Percentiles rank a stretch among this genome's conserved stretches.
phyloP scores from a whole-genome alignment of 129 eudicot species.

The Glebionis coronaria region DNA sequence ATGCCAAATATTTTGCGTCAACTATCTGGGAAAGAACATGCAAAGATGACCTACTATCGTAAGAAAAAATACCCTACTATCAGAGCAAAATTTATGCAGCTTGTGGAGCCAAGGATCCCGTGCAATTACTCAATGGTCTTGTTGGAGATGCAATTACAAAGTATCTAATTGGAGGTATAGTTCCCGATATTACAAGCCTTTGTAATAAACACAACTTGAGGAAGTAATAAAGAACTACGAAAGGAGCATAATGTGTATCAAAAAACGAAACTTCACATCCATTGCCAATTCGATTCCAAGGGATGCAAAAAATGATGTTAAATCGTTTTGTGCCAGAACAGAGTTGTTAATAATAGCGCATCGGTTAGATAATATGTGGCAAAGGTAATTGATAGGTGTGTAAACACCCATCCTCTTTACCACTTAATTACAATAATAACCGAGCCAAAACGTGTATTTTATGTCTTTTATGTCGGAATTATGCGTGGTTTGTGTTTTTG shows the following conservation, averaged over 20 bases:
- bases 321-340: neutral
- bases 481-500: too few species aligned
- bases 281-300: neutral
- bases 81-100: constrained; percentile 67
- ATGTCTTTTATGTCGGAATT: too few species aligned
- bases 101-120: constrained; percentile 92
- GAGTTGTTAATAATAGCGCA: neutral
- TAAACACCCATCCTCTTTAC: too few species aligned
- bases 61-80: constrained; percentile 63
- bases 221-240: constrained; percentile 3
- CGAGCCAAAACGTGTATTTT: too few species aligned
- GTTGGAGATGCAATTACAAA: constrained; percentile 57
- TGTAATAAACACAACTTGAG: constrained; percentile 46
- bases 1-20: constrained; percentile 88
- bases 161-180: constrained; percentile 47
- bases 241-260: neutral
- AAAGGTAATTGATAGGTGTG: neutral
- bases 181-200: constrained; percentile 74
- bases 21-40: constrained; percentile 78
- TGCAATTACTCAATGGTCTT: constrained; percentile 50
- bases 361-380: neutral
- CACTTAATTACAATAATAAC: too few species aligned
- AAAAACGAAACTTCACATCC: neutral
- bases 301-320: constrained; percentile 5
- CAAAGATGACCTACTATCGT: constrained; percentile 75